Conservation (phyloP, 768 basidiomycete species). For the Plicaturopsis crispa region DNA sequence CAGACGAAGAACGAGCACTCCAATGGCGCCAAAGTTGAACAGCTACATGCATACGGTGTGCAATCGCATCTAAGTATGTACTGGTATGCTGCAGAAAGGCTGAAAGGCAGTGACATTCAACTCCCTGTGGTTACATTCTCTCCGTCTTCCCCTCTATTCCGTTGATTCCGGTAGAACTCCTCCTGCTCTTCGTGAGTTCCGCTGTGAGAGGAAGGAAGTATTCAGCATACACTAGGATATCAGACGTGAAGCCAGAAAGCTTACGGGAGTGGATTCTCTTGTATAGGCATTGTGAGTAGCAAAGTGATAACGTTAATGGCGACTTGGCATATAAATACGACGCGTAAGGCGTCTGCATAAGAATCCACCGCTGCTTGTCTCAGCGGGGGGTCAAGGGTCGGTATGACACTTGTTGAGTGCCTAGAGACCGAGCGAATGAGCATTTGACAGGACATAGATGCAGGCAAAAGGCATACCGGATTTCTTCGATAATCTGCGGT, state of each 20-base stretch:
- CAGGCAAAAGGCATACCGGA: slow-evolving; percentile 35
- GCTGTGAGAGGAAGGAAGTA: slow-evolving; percentile 24
- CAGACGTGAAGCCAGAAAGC: neutral
- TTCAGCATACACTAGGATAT: slow-evolving; percentile 6
- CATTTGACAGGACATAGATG: neutral
- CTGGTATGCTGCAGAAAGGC: neutral
- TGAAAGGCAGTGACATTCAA: neutral
- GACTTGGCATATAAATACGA: slow-evolving; percentile 77
- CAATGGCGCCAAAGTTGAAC: neutral
- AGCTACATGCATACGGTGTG: neutral
- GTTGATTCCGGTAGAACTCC: slow-evolving; percentile 40
- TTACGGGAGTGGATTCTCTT: slow-evolving; percentile 57
- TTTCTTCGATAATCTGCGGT: slow-evolving; percentile 60
- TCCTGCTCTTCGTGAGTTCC: slow-evolving; percentile 59
- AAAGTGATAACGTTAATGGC: slow-evolving; percentile 61
- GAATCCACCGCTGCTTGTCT: slow-evolving; percentile 63
- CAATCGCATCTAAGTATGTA: neutral
- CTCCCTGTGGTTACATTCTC: slow-evolving; percentile 8
- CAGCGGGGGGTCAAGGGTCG: slow-evolving; percentile 45
- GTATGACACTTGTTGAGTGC: slow-evolving; percentile 68
- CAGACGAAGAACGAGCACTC: neutral
- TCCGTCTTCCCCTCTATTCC: slow-evolving; percentile 9
- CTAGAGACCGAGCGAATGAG: slow-evolving; percentile 25
- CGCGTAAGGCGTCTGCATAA: slow-evolving; percentile 72
- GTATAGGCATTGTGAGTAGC: slow-evolving; percentile 65